Percentiles rank a stretch among this genome's conserved stretches.
phyloP scores from a whole-genome alignment of 495 filamentous ascomycete species.

The Aspergillus steynii region DNA sequence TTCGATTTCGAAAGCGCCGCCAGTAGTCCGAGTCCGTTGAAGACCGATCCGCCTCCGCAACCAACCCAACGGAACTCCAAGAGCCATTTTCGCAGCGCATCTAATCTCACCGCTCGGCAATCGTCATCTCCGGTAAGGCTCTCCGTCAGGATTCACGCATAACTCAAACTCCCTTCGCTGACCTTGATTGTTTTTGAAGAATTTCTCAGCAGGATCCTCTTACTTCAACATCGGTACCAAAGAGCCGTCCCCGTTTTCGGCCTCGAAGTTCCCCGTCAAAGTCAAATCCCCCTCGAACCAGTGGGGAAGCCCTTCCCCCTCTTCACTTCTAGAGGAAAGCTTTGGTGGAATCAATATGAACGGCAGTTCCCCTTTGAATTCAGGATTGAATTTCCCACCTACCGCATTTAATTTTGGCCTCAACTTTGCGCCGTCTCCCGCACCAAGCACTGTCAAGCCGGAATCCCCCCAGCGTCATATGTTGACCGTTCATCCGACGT shows the following conservation, averaged over 20 bases:
- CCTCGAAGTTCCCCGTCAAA: slow-evolving; percentile 39
- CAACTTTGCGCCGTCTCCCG: slow-evolving; percentile 38
- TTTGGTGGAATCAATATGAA: slow-evolving; percentile 48
- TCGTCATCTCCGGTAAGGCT: slow-evolving; percentile 37
- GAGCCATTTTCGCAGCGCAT: slow-evolving; percentile 31
- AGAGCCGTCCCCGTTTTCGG: slow-evolving; percentile 51
- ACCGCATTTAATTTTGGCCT: slow-evolving; percentile 35
- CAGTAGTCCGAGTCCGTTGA: slow-evolving; percentile 61
- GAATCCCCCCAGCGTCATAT: slow-evolving; percentile 34
- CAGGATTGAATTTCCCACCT: slow-evolving; percentile 35
- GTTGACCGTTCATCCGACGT: slow-evolving; percentile 62
- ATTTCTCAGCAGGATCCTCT: slow-evolving; percentile 26
- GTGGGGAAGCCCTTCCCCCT: slow-evolving; percentile 54
- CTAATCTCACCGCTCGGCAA: slow-evolving; percentile 18
- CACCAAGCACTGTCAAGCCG: slow-evolving; percentile 26
- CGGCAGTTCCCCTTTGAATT: slow-evolving; percentile 37
- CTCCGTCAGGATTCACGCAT: not conserved
- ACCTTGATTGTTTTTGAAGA: slow-evolving; percentile 15
- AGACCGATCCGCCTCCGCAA: slow-evolving; percentile 30
- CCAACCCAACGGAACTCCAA: slow-evolving; percentile 26
- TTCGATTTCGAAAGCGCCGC: slow-evolving; percentile 73
- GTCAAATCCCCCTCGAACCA: slow-evolving; percentile 48
- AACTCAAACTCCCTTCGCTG: not conserved
- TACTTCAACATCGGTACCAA: slow-evolving; percentile 40
- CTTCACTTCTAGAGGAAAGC: slow-evolving; percentile 49